Evolutionary conservation across 2,329 filamentous ascomycete genomes (phyloP).

Genomic region (Curvularia verruculosa): DNA sequence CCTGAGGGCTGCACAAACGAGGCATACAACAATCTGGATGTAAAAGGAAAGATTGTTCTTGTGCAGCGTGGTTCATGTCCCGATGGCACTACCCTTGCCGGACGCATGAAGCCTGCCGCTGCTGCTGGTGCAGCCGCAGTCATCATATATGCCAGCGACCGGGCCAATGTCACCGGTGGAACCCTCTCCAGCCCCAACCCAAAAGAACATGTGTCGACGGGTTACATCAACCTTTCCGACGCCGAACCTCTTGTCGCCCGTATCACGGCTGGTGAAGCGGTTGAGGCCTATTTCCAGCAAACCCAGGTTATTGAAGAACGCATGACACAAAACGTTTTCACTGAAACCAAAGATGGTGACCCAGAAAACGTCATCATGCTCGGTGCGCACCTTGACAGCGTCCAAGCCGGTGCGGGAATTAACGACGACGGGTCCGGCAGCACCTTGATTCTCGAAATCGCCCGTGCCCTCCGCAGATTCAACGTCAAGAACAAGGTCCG

Average conservation of each 20-base stretch:
- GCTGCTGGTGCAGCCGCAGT: constrained; percentile 52
- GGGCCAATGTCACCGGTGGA: constrained; percentile 49
- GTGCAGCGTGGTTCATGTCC: constrained; percentile 52
- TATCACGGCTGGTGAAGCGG: constrained; percentile 49
- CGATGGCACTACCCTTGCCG: constrained; percentile 51
- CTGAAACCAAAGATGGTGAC: constrained; percentile 48
- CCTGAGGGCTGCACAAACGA: constrained; percentile 50
- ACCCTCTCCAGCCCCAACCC: constrained; percentile 49
- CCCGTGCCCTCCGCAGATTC: constrained; percentile 47
- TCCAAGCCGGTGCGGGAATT: constrained; percentile 49
- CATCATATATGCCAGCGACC: constrained; percentile 51
- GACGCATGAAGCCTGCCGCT: constrained; percentile 49
- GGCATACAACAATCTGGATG: constrained; percentile 48
- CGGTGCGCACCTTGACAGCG: constrained; percentile 49
- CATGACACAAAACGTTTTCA: constrained; percentile 55
- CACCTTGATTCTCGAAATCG: constrained; percentile 47
- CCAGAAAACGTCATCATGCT: constrained; percentile 48
- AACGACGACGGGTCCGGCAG: constrained; percentile 52
- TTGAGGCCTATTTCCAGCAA: constrained; percentile 53
- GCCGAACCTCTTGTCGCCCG: constrained; percentile 51
- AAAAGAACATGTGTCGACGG: constrained; percentile 44
- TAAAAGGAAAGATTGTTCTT: constrained; percentile 51
- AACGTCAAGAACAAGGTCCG: constrained; percentile 50
- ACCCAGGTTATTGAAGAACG: constrained; percentile 56
- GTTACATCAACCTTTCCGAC: constrained; percentile 54